A percentile compares a stretch with the other conserved stretches of the same genome.
Conservation (phyloP, 2,329 filamentous ascomycete species). For the Didymosphaeria variabile region DNA sequence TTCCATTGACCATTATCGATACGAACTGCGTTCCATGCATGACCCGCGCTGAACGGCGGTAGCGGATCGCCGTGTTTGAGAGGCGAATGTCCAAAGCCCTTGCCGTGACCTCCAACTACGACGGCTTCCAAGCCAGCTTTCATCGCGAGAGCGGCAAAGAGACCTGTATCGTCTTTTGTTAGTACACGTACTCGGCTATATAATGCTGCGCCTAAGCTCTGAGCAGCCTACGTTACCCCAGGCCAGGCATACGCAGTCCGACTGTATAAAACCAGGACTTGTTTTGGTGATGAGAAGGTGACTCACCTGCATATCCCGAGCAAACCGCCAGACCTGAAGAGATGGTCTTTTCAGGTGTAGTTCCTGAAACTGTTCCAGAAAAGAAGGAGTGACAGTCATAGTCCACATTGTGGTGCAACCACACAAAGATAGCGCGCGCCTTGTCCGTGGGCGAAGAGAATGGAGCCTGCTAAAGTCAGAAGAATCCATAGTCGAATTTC, state of each 20-base stretch:
- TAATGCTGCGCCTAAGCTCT: neutral
- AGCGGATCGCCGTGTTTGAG: slow-evolving; percentile 70
- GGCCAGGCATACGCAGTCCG: neutral
- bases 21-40: slow-evolving; percentile 93
- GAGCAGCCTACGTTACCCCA: neutral
- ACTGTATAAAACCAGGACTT: neutral
- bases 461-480: slow-evolving; percentile 54
- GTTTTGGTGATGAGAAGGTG: neutral
- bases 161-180: slow-evolving; percentile 75
- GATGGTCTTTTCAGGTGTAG: slow-evolving; percentile 77
- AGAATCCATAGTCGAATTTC: neutral
- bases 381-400: slow-evolving; percentile 88
- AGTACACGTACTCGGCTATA: neutral
- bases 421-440: slow-evolving; percentile 90
- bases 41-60: slow-evolving; percentile 71
- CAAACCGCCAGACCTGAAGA: slow-evolving; percentile 85
- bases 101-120: slow-evolving; percentile 81
- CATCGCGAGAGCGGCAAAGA: slow-evolving; percentile 80
- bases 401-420: slow-evolving; percentile 91
- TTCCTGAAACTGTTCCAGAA: slow-evolving; percentile 70
- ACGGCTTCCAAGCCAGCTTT: slow-evolving; percentile 82
- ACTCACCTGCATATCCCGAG: slow-evolving; percentile 76
- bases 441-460: slow-evolving; percentile 89
- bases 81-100: slow-evolving; percentile 78
- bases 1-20: slow-evolving; percentile 93